A percentile compares a stretch with the other conserved stretches of the same genome.
phyloP scores from a whole-genome alignment of 169 alveolate genomes.

The Eimeria maxima region DNA sequence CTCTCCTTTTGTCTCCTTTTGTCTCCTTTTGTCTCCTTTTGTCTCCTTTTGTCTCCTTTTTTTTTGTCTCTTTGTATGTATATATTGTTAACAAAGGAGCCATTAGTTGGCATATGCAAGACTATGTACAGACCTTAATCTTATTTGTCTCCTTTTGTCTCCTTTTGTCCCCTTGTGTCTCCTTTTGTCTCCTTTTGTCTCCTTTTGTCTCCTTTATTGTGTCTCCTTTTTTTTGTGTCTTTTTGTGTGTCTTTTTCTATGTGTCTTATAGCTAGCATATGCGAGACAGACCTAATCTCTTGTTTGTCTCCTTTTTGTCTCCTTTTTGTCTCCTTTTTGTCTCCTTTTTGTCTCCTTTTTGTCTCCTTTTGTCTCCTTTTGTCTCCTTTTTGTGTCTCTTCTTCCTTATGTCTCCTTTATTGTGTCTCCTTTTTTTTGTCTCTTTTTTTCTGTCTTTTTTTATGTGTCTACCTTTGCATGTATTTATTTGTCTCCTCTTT shows the following conservation, averaged over 20 bases:
- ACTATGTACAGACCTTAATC: constrained; percentile 93
- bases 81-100: too few relatives aligned
- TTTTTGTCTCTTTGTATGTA: too few relatives aligned
- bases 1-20: not conserved
- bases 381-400: too few relatives aligned
- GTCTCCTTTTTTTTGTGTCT: not conserved
- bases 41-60: not conserved
- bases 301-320: not conserved
- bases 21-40: not conserved
- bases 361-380: not conserved
- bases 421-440: not conserved
- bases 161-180: too few relatives aligned
- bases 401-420: not conserved
- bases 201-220: not conserved
- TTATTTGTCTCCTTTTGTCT: not conserved
- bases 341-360: not conserved
- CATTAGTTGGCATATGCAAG: constrained; percentile 98
- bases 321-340: not conserved
- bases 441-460: not conserved
- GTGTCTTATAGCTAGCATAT: too few relatives aligned
- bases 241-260: not conserved
- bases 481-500: too few relatives aligned
- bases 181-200: too few relatives aligned
- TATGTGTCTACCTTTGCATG: not conserved
- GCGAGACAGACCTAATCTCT: too few relatives aligned